These are phyloP conservation scores for Porcisia deanei DNA, from an alignment of 208 protist species.

Conservation along the genomic window DNA sequence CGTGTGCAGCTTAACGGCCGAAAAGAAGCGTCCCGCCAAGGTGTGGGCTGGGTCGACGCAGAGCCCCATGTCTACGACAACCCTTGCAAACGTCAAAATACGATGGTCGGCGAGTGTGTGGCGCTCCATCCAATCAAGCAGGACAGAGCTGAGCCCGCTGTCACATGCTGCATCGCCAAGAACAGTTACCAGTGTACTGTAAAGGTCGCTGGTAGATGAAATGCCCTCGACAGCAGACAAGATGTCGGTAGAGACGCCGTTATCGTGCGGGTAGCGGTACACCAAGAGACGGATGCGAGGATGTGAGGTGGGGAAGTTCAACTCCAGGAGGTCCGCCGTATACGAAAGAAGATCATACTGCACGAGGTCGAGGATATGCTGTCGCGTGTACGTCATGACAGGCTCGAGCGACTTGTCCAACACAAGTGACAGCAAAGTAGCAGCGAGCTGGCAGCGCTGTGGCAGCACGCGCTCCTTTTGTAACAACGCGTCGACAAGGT, in stretches of 20 bases:
- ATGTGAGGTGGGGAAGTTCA: constrained; percentile 39
- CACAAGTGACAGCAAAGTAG: constrained; percentile 40
- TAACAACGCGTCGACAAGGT: constrained; percentile 34
- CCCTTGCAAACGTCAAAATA: constrained; percentile 54
- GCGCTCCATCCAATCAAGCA: constrained; percentile 74
- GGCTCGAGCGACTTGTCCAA: constrained; percentile 24
- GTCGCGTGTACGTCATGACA: constrained; percentile 43
- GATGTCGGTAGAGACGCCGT: constrained; percentile 26
- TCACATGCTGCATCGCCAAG: constrained; percentile 40
- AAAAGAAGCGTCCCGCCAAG: constrained; percentile 65
- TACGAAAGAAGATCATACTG: constrained; percentile 40
- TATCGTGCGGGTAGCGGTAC: constrained; percentile 45
- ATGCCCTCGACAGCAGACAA: constrained; percentile 34
- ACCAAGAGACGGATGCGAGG: constrained; percentile 47
- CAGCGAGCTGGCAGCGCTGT: constrained; percentile 39
- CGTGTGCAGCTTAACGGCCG: constrained; percentile 41
- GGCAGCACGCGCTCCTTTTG: constrained; percentile 36
- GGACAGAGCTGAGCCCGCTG: constrained; percentile 30
- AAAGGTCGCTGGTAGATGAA: constrained; percentile 26
- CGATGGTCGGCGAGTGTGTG: constrained; percentile 63
- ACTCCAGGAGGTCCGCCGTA: constrained; percentile 47
- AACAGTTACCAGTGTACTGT: constrained; percentile 33
- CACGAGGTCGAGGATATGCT: constrained; percentile 45
- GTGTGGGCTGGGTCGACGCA: constrained; percentile 45
- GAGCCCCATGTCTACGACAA: constrained; percentile 50